Evolutionary conservation across 1,139 yeast genomes (phyloP).

Genomic region (Yamadazyma conglobata): DNA sequence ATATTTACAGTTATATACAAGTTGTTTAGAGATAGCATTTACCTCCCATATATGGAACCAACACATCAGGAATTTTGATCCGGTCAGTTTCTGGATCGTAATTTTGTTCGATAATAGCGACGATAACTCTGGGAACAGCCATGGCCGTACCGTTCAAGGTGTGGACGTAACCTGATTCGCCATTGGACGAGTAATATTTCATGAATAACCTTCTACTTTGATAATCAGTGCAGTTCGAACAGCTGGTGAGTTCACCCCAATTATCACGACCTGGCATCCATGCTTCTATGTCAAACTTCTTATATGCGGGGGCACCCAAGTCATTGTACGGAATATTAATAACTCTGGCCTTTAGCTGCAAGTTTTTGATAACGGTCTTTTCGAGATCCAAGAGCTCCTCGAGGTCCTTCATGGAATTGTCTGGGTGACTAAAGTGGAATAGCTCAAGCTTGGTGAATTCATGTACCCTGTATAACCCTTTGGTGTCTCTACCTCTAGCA

Average conservation of each 20-base stretch:
- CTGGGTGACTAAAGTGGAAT: constrained; percentile 67
- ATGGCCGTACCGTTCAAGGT: constrained; percentile 95
- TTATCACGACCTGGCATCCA: constrained; percentile 97
- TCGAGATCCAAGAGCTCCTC: constrained; percentile 66
- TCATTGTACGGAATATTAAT: constrained; percentile 89
- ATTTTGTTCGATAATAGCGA: constrained; percentile 82
- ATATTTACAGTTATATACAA: too few relatives aligned
- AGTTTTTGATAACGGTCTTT: constrained; percentile 53
- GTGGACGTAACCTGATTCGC: constrained; percentile 54
- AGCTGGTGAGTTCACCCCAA: constrained; percentile 92
- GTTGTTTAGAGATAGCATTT: constrained; percentile 32
- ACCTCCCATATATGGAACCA: constrained; percentile 73
- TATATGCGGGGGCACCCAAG: constrained; percentile 89
- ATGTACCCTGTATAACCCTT: constrained; percentile 91
- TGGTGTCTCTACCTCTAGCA: constrained; percentile 89
- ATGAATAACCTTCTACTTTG: constrained; percentile 84
- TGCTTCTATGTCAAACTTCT: constrained; percentile 91
- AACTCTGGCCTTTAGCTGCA: constrained; percentile 80
- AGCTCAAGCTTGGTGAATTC: constrained; percentile 97
- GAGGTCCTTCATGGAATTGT: constrained; percentile 47
- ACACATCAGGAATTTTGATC: constrained; percentile 66
- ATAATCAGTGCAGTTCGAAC: constrained; percentile 90
- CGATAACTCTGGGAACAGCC: constrained; percentile 89
- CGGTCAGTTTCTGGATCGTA: constrained; percentile 57
- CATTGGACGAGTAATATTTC: constrained; percentile 39